These are phyloP conservation scores for Microglena sp. DNA, from an alignment of 139 green algal species.

Conservation along the genomic window DNA sequence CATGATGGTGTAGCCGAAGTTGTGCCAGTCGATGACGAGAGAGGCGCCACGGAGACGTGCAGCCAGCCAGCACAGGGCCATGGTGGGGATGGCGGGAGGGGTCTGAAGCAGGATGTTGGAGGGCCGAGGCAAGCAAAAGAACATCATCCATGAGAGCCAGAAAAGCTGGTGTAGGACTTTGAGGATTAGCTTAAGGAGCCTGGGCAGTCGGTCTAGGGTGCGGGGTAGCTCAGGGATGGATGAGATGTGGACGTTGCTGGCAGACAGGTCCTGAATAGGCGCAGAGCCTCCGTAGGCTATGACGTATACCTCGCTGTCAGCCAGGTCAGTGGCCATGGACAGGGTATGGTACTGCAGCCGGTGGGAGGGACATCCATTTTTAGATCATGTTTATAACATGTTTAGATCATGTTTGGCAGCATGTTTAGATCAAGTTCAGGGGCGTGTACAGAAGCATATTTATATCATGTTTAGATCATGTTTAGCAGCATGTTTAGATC, in stretches of 20 bases:
- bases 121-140: conserved; percentile 39
- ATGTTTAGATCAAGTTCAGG: too few species aligned
- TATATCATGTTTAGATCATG: too few species aligned
- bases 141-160: conserved; percentile 48
- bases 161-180: conserved; percentile 60
- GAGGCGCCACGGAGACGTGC: conserved; percentile 39
- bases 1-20: conserved; percentile 87
- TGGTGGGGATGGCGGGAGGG: conserved; percentile 81
- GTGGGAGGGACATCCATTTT: too few species aligned
- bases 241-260: conserved; percentile 25
- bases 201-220: conserved; percentile 31
- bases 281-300: conserved; percentile 47
- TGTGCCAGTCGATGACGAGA: conserved; percentile 95
- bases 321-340: conserved; percentile 62
- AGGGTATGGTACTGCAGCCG: conserved; percentile 92
- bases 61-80: conserved; percentile 63
- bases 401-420: too few species aligned
- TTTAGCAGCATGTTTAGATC: too few species aligned
- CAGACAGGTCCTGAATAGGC: conserved; percentile 34
- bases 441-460: too few species aligned
- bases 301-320: conserved; percentile 43
- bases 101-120: conserved; percentile 68
- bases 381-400: too few species aligned
- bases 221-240: conserved; percentile 20
- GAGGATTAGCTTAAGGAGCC: conserved; percentile 37